Conservation (phyloP, 2,329 filamentous ascomycete species). For the Fusarium oligoseptatum region DNA sequence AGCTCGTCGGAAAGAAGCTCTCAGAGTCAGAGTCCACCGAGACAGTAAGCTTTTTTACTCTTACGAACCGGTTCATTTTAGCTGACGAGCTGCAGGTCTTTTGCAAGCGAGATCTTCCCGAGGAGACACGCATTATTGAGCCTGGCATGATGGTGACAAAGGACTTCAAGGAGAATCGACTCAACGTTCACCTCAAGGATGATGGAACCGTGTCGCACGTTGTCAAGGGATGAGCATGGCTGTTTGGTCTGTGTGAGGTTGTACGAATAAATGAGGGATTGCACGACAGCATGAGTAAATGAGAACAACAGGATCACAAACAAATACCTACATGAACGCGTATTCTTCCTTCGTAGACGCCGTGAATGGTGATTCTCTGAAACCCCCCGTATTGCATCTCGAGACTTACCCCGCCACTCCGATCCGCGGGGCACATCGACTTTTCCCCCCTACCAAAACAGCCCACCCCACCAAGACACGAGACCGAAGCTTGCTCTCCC, state of each 20-base stretch:
- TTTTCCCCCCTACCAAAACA: slow-evolving; percentile 42
- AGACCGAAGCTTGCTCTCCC: slow-evolving; percentile 11
- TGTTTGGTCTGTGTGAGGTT: slow-evolving; percentile 1
- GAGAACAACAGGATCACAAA: slow-evolving; percentile 27
- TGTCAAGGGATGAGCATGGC: slow-evolving; percentile 60
- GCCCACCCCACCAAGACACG: slow-evolving; percentile 39
- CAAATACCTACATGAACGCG: not conserved
- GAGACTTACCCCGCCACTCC: slow-evolving; percentile 47
- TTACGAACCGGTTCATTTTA: not conserved
- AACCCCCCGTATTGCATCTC: slow-evolving; percentile 46
- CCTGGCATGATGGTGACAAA: slow-evolving; percentile 70
- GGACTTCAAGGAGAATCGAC: slow-evolving; percentile 65
- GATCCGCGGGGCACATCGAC: slow-evolving; percentile 48
- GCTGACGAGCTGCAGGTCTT: slow-evolving; percentile 61
- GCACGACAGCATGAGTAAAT: slow-evolving; percentile 8
- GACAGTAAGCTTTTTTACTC: slow-evolving; percentile 58
- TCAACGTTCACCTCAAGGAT: slow-evolving; percentile 72
- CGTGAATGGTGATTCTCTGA: not conserved
- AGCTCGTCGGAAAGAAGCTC: slow-evolving; percentile 74
- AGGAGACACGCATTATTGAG: slow-evolving; percentile 68
- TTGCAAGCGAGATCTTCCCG: slow-evolving; percentile 70
- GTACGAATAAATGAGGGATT: slow-evolving; percentile 32
- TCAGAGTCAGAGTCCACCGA: slow-evolving; percentile 63
- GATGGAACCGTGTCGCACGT: slow-evolving; percentile 73
- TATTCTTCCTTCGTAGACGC: not conserved